A percentile compares a stretch with the other conserved stretches of the same genome.
phyloP scores from a whole-genome alignment of 2,329 filamentous ascomycete species.

The Diaporthe citriasiana region DNA sequence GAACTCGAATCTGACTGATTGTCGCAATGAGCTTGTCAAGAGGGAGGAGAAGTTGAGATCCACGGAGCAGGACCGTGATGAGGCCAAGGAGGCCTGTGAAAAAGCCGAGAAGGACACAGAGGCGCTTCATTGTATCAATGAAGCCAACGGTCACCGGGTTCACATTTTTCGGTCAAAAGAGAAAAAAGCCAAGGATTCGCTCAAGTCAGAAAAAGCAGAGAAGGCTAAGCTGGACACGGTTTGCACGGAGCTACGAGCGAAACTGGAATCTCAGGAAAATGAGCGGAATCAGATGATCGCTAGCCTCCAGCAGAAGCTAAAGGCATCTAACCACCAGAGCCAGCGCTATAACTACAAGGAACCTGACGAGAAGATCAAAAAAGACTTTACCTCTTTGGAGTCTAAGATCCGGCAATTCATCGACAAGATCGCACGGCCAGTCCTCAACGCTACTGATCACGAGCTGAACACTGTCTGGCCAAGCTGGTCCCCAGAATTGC shows the following conservation, averaged over 20 bases:
- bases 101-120: neutral
- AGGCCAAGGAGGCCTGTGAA: neutral
- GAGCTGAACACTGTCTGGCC: neutral
- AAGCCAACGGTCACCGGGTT: neutral
- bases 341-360: constrained; percentile 19
- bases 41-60: neutral
- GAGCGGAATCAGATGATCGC: neutral
- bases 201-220: neutral
- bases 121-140: neutral
- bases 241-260: neutral
- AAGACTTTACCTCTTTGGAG: constrained; percentile 29
- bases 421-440: neutral
- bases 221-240: neutral
- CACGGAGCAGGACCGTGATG: neutral
- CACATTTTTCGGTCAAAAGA: neutral
- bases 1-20: too few relatives aligned
- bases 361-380: constrained; percentile 40
- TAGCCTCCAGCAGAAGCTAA: constrained; percentile 17
- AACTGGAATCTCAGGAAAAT: neutral
- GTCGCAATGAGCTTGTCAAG: neutral
- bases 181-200: neutral
- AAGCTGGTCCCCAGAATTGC: neutral
- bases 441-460: neutral
- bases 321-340: constrained; percentile 13
- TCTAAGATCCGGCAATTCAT: constrained; percentile 43